Conservation (phyloP, 1,284 basidiomycete species). For the Fistulina hepatica region DNA sequence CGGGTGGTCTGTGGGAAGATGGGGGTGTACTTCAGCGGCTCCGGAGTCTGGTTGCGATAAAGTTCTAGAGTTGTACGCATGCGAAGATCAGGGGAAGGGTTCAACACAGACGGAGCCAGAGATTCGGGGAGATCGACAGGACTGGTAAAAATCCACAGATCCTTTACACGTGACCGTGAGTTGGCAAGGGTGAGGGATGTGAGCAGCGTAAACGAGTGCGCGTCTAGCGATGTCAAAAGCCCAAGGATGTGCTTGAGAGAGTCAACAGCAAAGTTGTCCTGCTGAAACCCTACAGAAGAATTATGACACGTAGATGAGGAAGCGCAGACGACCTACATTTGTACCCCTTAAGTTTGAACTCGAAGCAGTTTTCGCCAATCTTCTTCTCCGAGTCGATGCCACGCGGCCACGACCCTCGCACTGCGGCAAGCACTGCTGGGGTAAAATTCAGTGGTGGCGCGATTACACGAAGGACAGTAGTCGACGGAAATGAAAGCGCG, state of each 20-base stretch:
- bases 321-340: slow-evolving; percentile 43
- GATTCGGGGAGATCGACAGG: slow-evolving; percentile 32
- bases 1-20: slow-evolving; percentile 27
- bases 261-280: slow-evolving; percentile 66
- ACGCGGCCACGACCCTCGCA: slow-evolving; percentile 65
- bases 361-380: slow-evolving; percentile 55
- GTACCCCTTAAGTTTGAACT: slow-evolving; percentile 74
- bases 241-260: slow-evolving; percentile 64
- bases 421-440: slow-evolving; percentile 68
- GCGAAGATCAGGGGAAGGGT: not conserved
- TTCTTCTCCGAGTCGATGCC: slow-evolving; percentile 70
- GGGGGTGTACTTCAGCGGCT: slow-evolving; percentile 20
- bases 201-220: slow-evolving; percentile 54
- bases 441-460: slow-evolving; percentile 62
- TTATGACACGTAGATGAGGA: slow-evolving; percentile 11
- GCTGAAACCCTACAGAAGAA: slow-evolving; percentile 54
- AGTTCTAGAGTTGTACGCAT: slow-evolving; percentile 10
- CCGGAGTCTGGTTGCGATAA: slow-evolving; percentile 20
- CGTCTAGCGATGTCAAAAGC: slow-evolving; percentile 55
- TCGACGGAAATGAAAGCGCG: slow-evolving; percentile 62
- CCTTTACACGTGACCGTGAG: slow-evolving; percentile 62
- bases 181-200: slow-evolving; percentile 57
- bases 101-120: slow-evolving; percentile 21
- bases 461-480: slow-evolving; percentile 58
- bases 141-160: slow-evolving; percentile 69